Conservation (phyloP, 139 green algal genomes). For the Pseudopediastrum boryanum region DNA sequence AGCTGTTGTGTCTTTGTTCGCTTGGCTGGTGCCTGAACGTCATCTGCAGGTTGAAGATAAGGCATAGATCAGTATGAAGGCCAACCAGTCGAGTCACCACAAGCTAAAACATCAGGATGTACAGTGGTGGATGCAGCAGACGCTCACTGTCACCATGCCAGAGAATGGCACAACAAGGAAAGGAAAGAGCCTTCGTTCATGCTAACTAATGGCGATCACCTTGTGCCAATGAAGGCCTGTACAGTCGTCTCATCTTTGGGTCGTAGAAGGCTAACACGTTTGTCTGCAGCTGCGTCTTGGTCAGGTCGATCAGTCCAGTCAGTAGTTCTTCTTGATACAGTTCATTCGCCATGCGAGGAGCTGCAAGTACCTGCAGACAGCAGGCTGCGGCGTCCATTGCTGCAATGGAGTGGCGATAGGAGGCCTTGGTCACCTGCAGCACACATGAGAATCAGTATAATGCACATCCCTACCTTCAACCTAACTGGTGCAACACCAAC, state of each 20-base stretch:
- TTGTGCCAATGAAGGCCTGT: slow-evolving; percentile 35
- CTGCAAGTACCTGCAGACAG: slow-evolving; percentile 51
- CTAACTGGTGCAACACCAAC: neutral
- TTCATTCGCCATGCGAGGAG: slow-evolving; percentile 46
- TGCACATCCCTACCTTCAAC: neutral
- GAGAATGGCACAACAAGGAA: neutral
- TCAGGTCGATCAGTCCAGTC: slow-evolving; percentile 37
- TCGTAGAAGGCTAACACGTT: slow-evolving; percentile 76
- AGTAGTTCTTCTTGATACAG: slow-evolving; percentile 38
- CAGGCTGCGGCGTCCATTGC: slow-evolving; percentile 40
- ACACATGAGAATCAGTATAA: neutral
- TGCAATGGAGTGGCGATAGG: neutral
- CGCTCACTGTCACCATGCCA: neutral
- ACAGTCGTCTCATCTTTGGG: slow-evolving; percentile 39
- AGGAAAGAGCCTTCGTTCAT: neutral
- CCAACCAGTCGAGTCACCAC: neutral
- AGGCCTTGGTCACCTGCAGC: slow-evolving; percentile 3
- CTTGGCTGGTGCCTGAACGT: no score
- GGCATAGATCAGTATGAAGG: no score
- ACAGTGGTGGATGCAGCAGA: neutral
- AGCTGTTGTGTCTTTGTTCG: no score
- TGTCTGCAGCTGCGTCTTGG: slow-evolving; percentile 65
- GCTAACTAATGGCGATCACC: neutral
- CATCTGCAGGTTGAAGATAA: no score
- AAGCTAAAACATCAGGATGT: neutral